phyloP scores from a whole-genome alignment of 257 asterid species.

The Prunella vulgaris region DNA sequence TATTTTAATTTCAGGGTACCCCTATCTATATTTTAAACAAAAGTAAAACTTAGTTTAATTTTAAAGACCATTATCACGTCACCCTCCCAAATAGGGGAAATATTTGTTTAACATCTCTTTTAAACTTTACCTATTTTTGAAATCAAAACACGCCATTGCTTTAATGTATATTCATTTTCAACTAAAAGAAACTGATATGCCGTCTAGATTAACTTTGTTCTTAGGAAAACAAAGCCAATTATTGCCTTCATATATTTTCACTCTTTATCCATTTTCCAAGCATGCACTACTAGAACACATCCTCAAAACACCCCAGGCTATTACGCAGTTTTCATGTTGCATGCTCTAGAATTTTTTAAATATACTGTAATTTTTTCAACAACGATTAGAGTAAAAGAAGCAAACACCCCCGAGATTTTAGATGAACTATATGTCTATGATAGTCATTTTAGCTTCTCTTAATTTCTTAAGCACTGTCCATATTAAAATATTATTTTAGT shows the following conservation, averaged over 20 bases:
- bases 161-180: background rate
- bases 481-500: background rate
- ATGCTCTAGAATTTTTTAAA: background rate
- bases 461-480: background rate
- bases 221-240: background rate
- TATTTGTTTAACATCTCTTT: background rate
- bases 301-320: background rate
- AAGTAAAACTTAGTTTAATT: background rate
- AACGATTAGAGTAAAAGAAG: no score
- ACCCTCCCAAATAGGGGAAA: background rate
- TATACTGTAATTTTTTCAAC: background rate
- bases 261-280: background rate
- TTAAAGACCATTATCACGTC: background rate
- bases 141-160: background rate
- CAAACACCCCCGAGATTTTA: background rate
- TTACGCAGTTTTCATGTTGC: background rate
- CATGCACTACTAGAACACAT: background rate
- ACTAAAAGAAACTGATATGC: background rate
- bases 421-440: background rate
- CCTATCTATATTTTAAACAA: background rate
- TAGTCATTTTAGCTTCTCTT: constrained; percentile 3
- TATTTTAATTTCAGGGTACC: background rate
- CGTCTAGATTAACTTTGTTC: background rate
- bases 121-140: background rate
- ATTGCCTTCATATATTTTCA: background rate